Evolutionary conservation across 441 rosid genomes (phyloP), one percentile per base, ranked within the genome.

Genomic region (Raphanus hybrid): DNA sequence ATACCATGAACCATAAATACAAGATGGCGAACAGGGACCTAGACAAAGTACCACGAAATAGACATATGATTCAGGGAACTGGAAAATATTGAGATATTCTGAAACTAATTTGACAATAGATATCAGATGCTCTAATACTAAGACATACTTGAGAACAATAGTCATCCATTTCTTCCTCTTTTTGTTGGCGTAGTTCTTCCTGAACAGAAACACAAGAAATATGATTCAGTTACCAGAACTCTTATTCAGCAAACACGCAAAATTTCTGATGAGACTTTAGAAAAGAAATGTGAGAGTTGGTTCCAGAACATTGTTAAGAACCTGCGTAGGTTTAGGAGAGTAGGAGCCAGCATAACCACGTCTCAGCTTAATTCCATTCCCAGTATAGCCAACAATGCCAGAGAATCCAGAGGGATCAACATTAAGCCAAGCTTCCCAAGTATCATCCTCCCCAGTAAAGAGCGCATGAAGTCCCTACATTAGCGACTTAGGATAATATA

Each of bases 1-100:
- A 96, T 94, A 75, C 99, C 98, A 76, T 94, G 99, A 75, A 96
- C 96, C 99, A 96, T 96, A 80, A 96, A 96, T 45, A 96, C 99
- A 64, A 96, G 80, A 85, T 96, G 99, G 34, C 87, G 87, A 77
- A 94, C 98, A 81, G 99, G 96, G 84, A 96, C 98, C 99, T 96
- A 71, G 26, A 86, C 58, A 77, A 11, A 72, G 81, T 64, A 81
- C 64, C 64, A 64, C 69, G 75, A 37, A 70, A 55, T 23, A 20
- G 57, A 12, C 18, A 0, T 8, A 10, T 27, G 35, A 67, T 81
- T 11, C 6, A 35, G 8, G 2, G 29, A 70, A 48, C 29, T 70
- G 48, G 4, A 37, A 16, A 75, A 16, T 32, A 32, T 41, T 4
- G 27, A 15, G 20, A 75, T 26, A 35, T 50, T 35, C 60, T 37